Base-by-base conservation (phyloP, 768 basidiomycete species). In the Lyophyllum shimeji region DNA sequence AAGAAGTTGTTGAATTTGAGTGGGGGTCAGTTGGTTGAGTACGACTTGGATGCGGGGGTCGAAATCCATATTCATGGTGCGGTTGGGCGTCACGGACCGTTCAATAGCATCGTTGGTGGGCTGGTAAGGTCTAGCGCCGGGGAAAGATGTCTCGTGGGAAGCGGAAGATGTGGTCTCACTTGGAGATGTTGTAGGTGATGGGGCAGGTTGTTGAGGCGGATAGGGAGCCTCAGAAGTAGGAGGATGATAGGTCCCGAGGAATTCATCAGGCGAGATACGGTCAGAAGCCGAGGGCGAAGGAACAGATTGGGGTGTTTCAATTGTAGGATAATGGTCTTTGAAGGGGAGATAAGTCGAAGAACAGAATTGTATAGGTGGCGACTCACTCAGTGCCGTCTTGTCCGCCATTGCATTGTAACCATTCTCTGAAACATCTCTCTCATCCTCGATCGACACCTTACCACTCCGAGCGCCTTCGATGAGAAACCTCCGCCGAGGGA, bases 1-100 rank as follows among this genome's bases (percentile, higher is more conserved):
- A 17, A 86, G 70, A 7, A 89, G 70, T 51, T 82, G 79, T 57
- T 87, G 85, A 50, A 88, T 75, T 61, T 87, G 83, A 0, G 67
- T 62, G 0, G 84, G 83, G 0, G 81, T 75, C 23, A 87, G 71
- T 54, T 81, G 80, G 45, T 81, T 75, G 33, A 86, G 70, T 7
- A 82, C 73, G 9, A 74, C 67, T 58, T 84, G 81, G 39, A 85
- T 71, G 17, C 78, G 74, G 7, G 71, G 68, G 55, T 82, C 76
- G 42, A 77, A 77, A 54, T 75, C 75, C 31, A 65, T 37, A 42
- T 61, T 59, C 18, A 63, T 45, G 50, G 64, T 56, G 49, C 62
- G 59, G 46, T 60, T 60, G 21, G 68, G 65, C 15, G 69, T 67
- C 23, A 68, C 51, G 20, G 65, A 58, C n/a, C 60, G 63, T 11